Evolutionary conservation across 176 grass and related monocot genomes (phyloP).

Genomic region (Bothriochloa decipiens): DNA sequence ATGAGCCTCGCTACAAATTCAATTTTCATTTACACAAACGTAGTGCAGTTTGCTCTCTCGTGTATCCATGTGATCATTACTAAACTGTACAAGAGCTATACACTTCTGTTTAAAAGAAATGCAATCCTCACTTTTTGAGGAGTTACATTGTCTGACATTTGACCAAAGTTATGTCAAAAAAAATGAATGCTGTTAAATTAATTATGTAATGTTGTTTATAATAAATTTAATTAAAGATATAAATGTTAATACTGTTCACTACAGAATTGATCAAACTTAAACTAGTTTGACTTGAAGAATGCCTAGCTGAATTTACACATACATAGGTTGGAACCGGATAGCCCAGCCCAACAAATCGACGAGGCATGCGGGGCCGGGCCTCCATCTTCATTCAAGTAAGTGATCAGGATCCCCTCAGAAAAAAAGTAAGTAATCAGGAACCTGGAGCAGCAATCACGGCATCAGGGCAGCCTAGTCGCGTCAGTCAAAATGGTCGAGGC

Average conservation of each 20-base stretch:
- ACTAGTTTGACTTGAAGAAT: too few relatives aligned
- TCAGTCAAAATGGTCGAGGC: too few relatives aligned
- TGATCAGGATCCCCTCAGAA: too few relatives aligned
- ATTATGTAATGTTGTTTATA: not conserved
- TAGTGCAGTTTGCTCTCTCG: not conserved
- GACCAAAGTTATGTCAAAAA: not conserved
- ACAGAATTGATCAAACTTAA: too few relatives aligned
- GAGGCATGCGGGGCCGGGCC: not conserved
- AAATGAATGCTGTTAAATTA: too few relatives aligned
- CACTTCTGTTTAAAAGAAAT: not conserved
- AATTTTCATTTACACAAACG: not conserved
- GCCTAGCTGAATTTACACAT: too few relatives aligned
- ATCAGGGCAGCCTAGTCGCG: not conserved
- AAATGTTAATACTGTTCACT: too few relatives aligned
- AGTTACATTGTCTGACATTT: not conserved
- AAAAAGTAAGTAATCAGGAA: not conserved
- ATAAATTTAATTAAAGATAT: not conserved
- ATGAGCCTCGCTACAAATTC: not conserved
- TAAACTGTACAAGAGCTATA: not conserved
- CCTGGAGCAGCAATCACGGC: not conserved
- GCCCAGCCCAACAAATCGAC: not conserved
- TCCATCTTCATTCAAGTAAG: too few relatives aligned
- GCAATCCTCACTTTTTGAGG: not conserved
- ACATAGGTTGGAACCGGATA: not conserved
- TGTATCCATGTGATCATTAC: not conserved